Evolutionary conservation across 2,329 filamentous ascomycete species (phyloP), one percentile per base, ranked within the genome.

Genomic region (Fusarium graminum): DNA sequence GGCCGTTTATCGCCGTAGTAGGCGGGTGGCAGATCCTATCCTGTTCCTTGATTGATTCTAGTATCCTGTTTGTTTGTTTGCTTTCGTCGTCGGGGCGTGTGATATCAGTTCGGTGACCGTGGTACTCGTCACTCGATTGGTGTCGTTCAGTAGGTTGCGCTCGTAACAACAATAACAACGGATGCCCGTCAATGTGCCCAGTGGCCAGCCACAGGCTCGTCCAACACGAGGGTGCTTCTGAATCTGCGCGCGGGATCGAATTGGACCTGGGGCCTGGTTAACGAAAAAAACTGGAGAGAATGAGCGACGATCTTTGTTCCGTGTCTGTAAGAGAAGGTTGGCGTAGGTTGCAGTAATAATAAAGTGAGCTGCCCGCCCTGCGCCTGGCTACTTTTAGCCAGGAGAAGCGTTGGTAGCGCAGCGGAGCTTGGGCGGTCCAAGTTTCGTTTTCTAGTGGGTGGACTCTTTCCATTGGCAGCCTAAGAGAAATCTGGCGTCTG

Each of bases 201-300:
- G 59, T 68, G 69, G 61, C 69, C 69, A 65, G 69, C 67, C 69
- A 71, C 69, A 57, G 67, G 56, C 52, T 66, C 42, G 58, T 69
- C 58, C 51, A 64, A 50, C 53, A 64, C 57, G 51, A 66, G 66
- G 59, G 51, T 45, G 44, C 50, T 39, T 52, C 14, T 45, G 50
- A 52, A 45, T 40, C 39, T 49, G 54, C 47, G 42, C 46, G 59
- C 36, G 41, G 36, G 36, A 53, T 42, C n/a, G 41, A 36, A 42
- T 22, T 25, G 47, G 52, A 63, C 43, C 50, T 45, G 45, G 43
- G 53, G 53, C 29, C 34, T 30, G 42, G 13, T 39, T 52, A 29
- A 52, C 45, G 36, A 46, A 68, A 22, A 22, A 68, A 68, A 68
- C 60, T 67, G 65, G 60, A 68, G 60, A 68, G 61, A 43, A 49